These are phyloP conservation scores for Ganoderma boninense DNA, from an alignment of 1,284 basidiomycete species.

Conservation along the genomic window DNA sequence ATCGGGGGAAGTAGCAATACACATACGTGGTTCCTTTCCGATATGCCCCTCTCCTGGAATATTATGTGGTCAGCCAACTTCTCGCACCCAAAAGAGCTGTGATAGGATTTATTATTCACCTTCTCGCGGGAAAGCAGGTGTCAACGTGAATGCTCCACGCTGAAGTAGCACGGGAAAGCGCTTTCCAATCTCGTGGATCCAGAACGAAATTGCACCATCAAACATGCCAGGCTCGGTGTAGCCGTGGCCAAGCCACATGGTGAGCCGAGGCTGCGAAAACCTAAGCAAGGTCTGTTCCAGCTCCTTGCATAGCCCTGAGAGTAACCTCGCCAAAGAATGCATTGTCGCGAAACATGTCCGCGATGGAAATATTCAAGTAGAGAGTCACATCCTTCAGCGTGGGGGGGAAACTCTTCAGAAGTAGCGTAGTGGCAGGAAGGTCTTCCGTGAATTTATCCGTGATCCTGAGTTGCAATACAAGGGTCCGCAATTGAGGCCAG, in stretches of 20 bases:
- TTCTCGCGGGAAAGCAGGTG: no score
- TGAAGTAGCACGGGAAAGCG: not conserved
- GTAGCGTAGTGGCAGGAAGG: no score
- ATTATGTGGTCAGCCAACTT: not conserved
- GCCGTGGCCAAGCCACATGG: no score
- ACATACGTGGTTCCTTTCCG: slow-evolving; percentile 3
- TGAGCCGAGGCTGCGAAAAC: not conserved
- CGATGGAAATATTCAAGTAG: no score
- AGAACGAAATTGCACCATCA: not conserved
- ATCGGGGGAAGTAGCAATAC: slow-evolving; percentile 30
- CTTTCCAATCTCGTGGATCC: not conserved
- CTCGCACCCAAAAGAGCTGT: not conserved
- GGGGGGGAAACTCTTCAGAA: no score
- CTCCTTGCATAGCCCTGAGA: not conserved
- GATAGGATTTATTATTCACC: no score
- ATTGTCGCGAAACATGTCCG: no score
- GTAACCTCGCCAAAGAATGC: not conserved
- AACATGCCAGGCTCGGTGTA: no score
- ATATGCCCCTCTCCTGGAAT: slow-evolving; percentile 11
- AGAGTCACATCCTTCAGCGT: no score
- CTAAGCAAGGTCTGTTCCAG: not conserved
- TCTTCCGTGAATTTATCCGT: no score
- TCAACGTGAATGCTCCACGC: not conserved
- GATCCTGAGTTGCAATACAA: no score
- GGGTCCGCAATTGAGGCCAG: not conserved